phyloP scores from a whole-genome alignment of 2,329 filamentous ascomycete species.

The Alternaria solani region DNA sequence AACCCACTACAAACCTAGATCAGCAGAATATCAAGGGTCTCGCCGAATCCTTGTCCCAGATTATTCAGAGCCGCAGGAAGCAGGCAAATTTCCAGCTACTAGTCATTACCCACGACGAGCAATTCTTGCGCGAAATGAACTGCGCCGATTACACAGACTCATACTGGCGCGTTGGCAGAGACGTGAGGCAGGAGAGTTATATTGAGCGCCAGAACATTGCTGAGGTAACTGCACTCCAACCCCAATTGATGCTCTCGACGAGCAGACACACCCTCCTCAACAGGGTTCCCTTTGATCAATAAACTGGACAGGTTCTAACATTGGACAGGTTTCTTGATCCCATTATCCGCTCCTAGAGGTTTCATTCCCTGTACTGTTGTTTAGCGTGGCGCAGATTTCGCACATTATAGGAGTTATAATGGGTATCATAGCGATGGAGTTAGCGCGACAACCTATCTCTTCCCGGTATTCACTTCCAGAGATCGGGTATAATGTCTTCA shows the following conservation, averaged over 20 bases:
- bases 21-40: constrained; percentile 92
- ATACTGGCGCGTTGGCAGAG: constrained; percentile 86
- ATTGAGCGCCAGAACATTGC: constrained; percentile 71
- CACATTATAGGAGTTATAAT: constrained; percentile 1
- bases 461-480: too few relatives aligned
- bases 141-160: constrained; percentile 92
- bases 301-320: constrained; percentile 14
- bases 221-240: constrained; percentile 38
- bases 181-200: constrained; percentile 84
- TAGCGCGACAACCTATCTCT: not conserved
- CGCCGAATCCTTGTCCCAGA: constrained; percentile 82
- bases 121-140: constrained; percentile 92
- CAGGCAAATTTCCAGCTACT: constrained; percentile 98
- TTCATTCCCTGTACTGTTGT: not conserved
- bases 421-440: constrained; percentile 10
- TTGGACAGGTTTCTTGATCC: constrained; percentile 20
- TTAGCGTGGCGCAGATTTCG: not conserved
- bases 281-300: not conserved
- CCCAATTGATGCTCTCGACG: not conserved
- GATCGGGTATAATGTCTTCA: not conserved
- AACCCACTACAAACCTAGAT: constrained; percentile 97
- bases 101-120: constrained; percentile 98
- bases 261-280: not conserved
- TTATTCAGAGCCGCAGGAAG: constrained; percentile 81
- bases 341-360: not conserved